phyloP scores from a whole-genome alignment of 1,284 basidiomycete genomes.

The Pterulicium gracile region DNA sequence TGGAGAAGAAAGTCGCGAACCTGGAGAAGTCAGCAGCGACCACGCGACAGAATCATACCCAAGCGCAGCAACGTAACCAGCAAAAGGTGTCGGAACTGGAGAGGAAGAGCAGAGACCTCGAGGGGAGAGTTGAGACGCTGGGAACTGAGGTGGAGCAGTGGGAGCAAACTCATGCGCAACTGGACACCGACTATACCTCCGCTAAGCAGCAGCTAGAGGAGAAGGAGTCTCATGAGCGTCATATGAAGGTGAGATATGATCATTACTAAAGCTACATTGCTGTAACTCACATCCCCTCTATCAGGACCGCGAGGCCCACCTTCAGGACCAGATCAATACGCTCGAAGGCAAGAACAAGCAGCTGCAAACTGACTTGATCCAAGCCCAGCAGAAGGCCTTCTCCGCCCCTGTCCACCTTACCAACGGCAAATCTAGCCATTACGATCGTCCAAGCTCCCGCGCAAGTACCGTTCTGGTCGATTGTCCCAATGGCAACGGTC shows the following conservation, averaged over 20 bases:
- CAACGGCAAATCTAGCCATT: slow-evolving; percentile 28
- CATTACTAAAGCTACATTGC: slow-evolving; percentile 1
- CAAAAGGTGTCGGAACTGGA: slow-evolving; percentile 54
- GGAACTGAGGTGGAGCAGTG: slow-evolving; percentile 51
- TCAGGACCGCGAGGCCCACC: slow-evolving; percentile 62
- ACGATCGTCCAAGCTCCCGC: slow-evolving; percentile 57
- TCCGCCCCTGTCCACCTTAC: slow-evolving; percentile 22
- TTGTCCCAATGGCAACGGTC: slow-evolving; percentile 21
- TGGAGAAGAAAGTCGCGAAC: slow-evolving; percentile 48
- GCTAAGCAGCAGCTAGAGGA: slow-evolving; percentile 64
- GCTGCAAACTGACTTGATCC: slow-evolving; percentile 46
- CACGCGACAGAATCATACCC: slow-evolving; percentile 51
- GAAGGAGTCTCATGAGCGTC: slow-evolving; percentile 54
- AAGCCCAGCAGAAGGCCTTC: slow-evolving; percentile 45
- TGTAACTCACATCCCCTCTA: slow-evolving; percentile 6
- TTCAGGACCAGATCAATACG: slow-evolving; percentile 51
- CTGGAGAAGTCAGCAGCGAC: slow-evolving; percentile 47
- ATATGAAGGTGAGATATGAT: slow-evolving; percentile 40
- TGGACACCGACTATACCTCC: slow-evolving; percentile 59
- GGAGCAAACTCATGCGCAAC: slow-evolving; percentile 50
- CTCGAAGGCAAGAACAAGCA: slow-evolving; percentile 59
- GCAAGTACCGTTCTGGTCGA: slow-evolving; percentile 40
- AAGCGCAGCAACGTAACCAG: slow-evolving; percentile 58
- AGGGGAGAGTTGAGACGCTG: slow-evolving; percentile 46
- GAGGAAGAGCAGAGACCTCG: slow-evolving; percentile 58